Conservation (phyloP, 179 eudicot species). For the Patellifolia procumbens region DNA sequence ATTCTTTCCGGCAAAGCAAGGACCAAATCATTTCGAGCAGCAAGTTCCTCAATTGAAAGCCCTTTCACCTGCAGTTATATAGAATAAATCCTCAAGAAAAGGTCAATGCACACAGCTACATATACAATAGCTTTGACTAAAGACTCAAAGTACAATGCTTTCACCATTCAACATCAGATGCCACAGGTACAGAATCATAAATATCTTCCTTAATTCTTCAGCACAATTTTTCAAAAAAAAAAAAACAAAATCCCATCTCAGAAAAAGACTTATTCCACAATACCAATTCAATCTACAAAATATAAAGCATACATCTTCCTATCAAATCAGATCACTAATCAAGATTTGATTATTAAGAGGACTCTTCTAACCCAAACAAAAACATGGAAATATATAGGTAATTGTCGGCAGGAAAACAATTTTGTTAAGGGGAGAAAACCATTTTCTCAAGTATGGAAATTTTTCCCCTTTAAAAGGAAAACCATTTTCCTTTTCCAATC, state of each 20-base stretch:
- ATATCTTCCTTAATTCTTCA: neutral
- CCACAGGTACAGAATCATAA: neutral
- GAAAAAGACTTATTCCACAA: neutral
- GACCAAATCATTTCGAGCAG: slow-evolving; percentile 85
- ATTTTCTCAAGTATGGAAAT: too few species aligned
- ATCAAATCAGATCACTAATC: too few species aligned
- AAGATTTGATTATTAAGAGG: too few species aligned
- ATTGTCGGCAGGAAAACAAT: too few species aligned
- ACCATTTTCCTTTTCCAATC: too few species aligned
- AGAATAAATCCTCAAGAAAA: neutral
- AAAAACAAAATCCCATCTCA: neutral
- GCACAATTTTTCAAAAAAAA: too few species aligned
- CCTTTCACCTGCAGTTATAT: slow-evolving; percentile 73
- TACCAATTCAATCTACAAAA: slow-evolving; percentile 1
- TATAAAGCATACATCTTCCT: neutral
- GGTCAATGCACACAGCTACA: neutral
- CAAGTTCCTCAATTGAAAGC: slow-evolving; percentile 84
- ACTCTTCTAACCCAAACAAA: too few species aligned
- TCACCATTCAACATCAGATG: neutral
- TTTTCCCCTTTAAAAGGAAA: too few species aligned
- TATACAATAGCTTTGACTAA: neutral
- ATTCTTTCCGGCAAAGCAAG: slow-evolving; percentile 94
- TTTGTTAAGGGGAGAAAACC: too few species aligned
- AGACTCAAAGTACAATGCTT: neutral
- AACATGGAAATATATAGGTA: too few species aligned